Evolutionary conservation across 108 stramenopile genomes (phyloP).

Genomic region (Nannochloropsis oceanica): DNA sequence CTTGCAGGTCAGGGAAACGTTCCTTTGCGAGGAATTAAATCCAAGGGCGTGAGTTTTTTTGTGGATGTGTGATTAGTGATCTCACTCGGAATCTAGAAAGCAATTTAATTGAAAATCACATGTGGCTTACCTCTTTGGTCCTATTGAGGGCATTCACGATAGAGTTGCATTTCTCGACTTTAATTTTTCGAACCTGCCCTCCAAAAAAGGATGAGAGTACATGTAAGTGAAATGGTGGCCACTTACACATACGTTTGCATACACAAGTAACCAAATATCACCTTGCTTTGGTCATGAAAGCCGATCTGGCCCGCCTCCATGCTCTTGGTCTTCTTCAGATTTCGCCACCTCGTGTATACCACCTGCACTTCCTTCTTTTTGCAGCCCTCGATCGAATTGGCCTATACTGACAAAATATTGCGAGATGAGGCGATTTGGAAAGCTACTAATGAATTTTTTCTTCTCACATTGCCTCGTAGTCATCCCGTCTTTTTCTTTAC

Average conservation of each 20-base stretch:
- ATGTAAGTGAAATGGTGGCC: neutral
- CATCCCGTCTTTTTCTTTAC: neutral
- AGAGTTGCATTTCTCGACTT: constrained; percentile 40
- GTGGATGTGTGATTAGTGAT: neutral
- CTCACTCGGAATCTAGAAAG: too few species aligned
- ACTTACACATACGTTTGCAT: neutral
- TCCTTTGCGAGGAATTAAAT: neutral
- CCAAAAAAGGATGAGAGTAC: neutral
- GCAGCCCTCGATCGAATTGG: constrained; percentile 52
- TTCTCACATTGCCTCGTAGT: neutral
- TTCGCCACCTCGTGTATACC: constrained; percentile 49
- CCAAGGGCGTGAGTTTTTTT: too few species aligned
- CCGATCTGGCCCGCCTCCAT: constrained; percentile 51
- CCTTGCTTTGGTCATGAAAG: constrained; percentile 42
- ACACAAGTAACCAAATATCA: neutral
- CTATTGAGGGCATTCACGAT: constrained; percentile 41
- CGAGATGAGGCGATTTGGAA: constrained; percentile 3
- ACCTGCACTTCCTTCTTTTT: constrained; percentile 38
- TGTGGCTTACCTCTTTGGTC: constrained; percentile 19
- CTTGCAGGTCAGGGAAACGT: constrained; percentile 36
- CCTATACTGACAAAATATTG: constrained; percentile 11
- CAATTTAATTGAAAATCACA: neutral
- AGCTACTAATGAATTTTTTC: constrained; percentile 10
- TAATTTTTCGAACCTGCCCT: neutral
- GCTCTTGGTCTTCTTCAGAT: constrained; percentile 41